Evolutionary conservation across 257 asterid genomes (phyloP).

Genomic region (Gardenia jasminoides): DNA sequence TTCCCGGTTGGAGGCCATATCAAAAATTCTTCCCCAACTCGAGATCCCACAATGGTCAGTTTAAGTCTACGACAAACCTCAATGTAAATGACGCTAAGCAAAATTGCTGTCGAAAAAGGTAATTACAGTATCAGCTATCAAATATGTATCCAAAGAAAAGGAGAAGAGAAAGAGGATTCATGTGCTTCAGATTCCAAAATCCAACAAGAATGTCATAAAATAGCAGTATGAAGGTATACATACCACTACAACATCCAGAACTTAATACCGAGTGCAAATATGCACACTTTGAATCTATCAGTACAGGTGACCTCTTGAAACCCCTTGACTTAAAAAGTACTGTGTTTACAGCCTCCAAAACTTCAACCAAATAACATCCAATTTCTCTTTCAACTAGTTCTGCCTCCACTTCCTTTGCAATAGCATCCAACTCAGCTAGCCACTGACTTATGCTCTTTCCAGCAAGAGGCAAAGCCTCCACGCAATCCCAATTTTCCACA

Average conservation of each 20-base stretch:
- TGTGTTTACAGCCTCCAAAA: constrained; percentile 79
- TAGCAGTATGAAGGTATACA: constrained; percentile 35
- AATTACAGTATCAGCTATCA: constrained; percentile 18
- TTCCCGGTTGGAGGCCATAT: constrained; percentile 94
- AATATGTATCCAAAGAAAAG: constrained; percentile 5
- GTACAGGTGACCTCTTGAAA: constrained; percentile 70
- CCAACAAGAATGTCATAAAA: neutral
- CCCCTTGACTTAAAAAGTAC: constrained; percentile 73
- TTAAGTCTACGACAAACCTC: constrained; percentile 94
- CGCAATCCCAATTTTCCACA: constrained; percentile 40
- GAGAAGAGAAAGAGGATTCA: neutral
- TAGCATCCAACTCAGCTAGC: constrained; percentile 70
- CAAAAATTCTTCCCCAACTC: constrained; percentile 97
- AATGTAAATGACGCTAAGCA: constrained; percentile 87
- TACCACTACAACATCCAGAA: constrained; percentile 79
- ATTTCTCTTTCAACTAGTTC: constrained; percentile 80
- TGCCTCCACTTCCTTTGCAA: constrained; percentile 87
- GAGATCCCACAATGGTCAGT: constrained; percentile 89
- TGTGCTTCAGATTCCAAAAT: constrained; percentile 7
- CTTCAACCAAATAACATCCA: constrained; percentile 76
- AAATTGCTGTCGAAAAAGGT: constrained; percentile 57
- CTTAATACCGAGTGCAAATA: constrained; percentile 83
- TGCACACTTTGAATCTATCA: constrained; percentile 73
- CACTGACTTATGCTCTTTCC: constrained; percentile 74
- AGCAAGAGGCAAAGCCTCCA: constrained; percentile 71